Evolutionary conservation across 2,329 filamentous ascomycete species (phyloP), one percentile per base, ranked within the genome.

Genomic region (Sporothrix pallida): DNA sequence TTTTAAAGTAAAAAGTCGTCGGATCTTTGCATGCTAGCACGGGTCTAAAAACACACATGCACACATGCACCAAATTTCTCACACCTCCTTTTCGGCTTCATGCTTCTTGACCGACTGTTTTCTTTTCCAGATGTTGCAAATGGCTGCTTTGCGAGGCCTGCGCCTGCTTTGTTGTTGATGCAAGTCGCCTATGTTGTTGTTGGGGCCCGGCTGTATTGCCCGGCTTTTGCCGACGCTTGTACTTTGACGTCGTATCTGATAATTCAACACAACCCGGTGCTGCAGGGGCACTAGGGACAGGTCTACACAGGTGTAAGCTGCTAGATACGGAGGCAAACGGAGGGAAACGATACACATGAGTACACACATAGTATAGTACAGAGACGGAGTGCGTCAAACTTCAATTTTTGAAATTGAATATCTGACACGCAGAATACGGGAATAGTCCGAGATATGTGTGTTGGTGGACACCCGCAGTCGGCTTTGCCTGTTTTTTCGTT

Each of bases 161-260:
- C 20, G 50, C 9, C 13, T 5, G 48, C 5, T 10, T 23, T 48
- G 26, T 23, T 9, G n/a, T 26, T 50, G 5, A 17, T 31, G 44
- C 31, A 20, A 48, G 63, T 68, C 63, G 63, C 63, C 44, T 37
- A 52, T 52, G 20, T 31, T n/a, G 13, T 52, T 31, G 10, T 44
- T 46, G 10, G 20, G 13, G 37, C 37, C 37, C 60, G 37, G n/a
- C 23, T 65, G n/a, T 46, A 37, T 37, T 54, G 44, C n/a, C 63
- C 65, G 65, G 46, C 46, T 69, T 69, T 69, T 69, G 65, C 65
- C 65, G 65, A 69, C 44, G 13, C 17, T 12, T 48, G 12, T 50
- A 50, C 13, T 67, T 26, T 31, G 10, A 37, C 3, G 31, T 37
- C 31, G 31, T 37, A 37, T 37, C 31, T 37, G 31, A 37, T 37